phyloP scores from a whole-genome alignment of 306 rosid genomes.

The Lathyrus oleraceus region DNA sequence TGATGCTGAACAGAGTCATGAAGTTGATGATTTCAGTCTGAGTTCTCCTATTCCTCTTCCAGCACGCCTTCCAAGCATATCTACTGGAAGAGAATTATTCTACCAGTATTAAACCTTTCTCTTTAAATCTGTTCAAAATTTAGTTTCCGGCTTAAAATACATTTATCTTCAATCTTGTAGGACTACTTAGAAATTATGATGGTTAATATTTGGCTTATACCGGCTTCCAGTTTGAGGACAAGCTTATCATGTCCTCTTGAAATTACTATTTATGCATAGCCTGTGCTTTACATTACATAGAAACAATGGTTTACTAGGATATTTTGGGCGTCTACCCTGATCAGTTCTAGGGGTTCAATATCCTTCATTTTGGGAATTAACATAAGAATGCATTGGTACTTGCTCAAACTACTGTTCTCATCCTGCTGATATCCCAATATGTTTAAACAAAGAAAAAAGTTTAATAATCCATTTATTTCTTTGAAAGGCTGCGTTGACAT shows the following conservation, averaged over 20 bases:
- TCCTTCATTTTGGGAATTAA: no score
- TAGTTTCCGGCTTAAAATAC: background rate
- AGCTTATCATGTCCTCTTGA: background rate
- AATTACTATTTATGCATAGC: no score
- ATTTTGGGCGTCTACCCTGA: no score
- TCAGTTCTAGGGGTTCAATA: no score
- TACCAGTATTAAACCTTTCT: conserved; percentile 58
- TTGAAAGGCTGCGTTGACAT: no score
- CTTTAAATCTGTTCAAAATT: conserved; percentile 16
- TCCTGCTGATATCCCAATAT: no score
- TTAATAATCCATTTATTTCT: no score
- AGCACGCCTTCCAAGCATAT: conserved; percentile 31
- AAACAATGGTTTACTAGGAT: no score
- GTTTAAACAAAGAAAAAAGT: no score
- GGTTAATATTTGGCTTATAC: background rate
- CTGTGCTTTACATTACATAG: no score
- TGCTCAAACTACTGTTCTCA: no score
- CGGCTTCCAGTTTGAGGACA: background rate
- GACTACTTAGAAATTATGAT: background rate
- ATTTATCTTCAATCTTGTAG: background rate
- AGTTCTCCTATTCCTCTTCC: conserved; percentile 73
- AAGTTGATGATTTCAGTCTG: conserved; percentile 30
- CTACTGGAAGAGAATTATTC: conserved; percentile 54
- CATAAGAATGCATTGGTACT: no score
- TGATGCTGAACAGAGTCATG: conserved; percentile 40